Evolutionary conservation across 2,329 filamentous ascomycete species (phyloP), one percentile per base, ranked within the genome.

Genomic region (Magnaporthiopsis incrustans): DNA sequence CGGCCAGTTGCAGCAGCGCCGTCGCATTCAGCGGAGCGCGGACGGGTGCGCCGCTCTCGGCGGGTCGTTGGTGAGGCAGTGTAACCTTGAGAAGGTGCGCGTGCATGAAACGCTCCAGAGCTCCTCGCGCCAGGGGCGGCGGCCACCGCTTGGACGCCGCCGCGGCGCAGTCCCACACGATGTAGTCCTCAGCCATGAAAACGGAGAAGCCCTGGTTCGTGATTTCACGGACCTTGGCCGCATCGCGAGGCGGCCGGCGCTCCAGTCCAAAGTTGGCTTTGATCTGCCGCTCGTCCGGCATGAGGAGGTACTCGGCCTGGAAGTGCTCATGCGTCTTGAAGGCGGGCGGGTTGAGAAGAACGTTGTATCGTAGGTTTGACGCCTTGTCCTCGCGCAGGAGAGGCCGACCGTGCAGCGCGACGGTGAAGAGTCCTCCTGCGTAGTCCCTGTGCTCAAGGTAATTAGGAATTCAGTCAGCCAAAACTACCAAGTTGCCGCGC

Each of bases 221-320:
- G 18, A 18, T 1, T 50, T 18, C 22, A 18, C 12, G 26, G 7
- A 18, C 57, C 30, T 60, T n/a, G 4, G 50, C n/a, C 7, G 35
- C 22, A 26, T 65, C n/a, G 0, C 44, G 26, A 10, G 32, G n/a
- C 14, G 59, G 56, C 4, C 59, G 59, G 25, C 67, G 66, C 50
- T 59, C 63, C 25, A 74, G 53, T 1, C 59, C 60, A 63, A 73
- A 74, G 60, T 73, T 71, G 11, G 69, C 66, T 4, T 64, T 62
- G 26, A 75, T 67, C 25, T 64, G 66, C 25, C 66, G 35, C 22
- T 60, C 64, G 59, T 73, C 67, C 26, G 69, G 53, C 71, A 74
- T 73, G 50, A 74, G 65, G 4, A 73, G 59, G 57, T 73, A 70
- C 60, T 74, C 72, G 4, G 72, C 65, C 60, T 71, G 71, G 57